Conservation (phyloP, 2,329 filamentous ascomycete species). For the Alternaria conjuncta region DNA sequence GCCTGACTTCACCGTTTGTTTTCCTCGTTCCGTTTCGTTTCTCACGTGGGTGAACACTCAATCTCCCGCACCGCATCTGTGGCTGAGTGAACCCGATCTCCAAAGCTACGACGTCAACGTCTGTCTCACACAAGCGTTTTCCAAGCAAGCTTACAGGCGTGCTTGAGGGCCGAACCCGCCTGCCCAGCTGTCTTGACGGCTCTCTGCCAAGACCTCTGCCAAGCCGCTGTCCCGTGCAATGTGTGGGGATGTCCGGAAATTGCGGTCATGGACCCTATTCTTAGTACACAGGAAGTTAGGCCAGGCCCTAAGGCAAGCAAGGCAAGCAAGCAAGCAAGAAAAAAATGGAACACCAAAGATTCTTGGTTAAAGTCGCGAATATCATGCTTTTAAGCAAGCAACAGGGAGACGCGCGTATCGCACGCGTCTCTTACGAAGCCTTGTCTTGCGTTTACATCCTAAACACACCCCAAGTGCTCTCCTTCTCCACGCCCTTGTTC, state of each 20-base stretch:
- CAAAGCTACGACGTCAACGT: neutral
- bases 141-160: slow-evolving; percentile 19
- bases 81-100: neutral
- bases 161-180: slow-evolving; percentile 3
- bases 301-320: neutral
- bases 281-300: neutral
- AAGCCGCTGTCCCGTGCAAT: neutral
- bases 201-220: slow-evolving; percentile 15
- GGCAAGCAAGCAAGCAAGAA: neutral
- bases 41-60: neutral
- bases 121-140: slow-evolving; percentile 16
- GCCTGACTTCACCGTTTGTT: neutral
- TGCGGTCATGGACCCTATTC: slow-evolving; percentile 3
- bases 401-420: slow-evolving; percentile 2
- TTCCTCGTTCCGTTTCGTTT: neutral
- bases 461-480: slow-evolving; percentile 49
- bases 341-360: neutral
- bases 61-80: neutral
- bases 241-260: slow-evolving; percentile 12
- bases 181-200: slow-evolving; percentile 8
- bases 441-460: slow-evolving; percentile 42
- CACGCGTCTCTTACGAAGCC: neutral
- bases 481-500: slow-evolving; percentile 40
- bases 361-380: neutral
- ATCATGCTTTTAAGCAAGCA: neutral